Evolutionary conservation across 805 yeast genomes (phyloP), one percentile per base, ranked within the genome.

Genomic region (Lipomyces japonicus): DNA sequence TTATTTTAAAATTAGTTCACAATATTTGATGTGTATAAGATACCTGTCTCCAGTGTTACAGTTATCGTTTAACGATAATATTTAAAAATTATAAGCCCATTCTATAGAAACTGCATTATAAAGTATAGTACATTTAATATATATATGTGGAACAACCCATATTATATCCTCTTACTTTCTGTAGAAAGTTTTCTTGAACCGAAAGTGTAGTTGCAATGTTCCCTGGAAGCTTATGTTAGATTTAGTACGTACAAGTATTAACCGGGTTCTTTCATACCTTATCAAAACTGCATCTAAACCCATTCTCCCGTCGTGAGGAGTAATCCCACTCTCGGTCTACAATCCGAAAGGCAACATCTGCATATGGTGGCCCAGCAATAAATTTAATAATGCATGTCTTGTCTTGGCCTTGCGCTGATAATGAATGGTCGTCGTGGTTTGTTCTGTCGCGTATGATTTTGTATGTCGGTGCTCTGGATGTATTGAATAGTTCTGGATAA

Each of bases 301-400:
- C 66, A 9, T 59, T 57, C 12, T 55, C 59, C 16, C 58, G 43
- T 42, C 62, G 59, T 6, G 56, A 45, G 18, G 62, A 50, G 30
- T 54, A 55, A 46, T 70, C 71, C 73, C 73, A 69, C 4, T 63
- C 68, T 24, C 57, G 45, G 42, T 68, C 66, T 12, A 66, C 61
- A 2, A 69, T 66, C 7, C 68, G 43, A 46, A 69, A 69, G 6
- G 66, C 65, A 21, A 69, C 34, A 37, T 65, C 66, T 25, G 62
- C 64, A 47, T 69, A 70, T 7, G 66, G 69, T 5, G 53, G 46
- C 1, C 71, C 65, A 3, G 73, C 68, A 3, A 52, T 46, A 46
- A 69, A 70, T 24, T 49, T 51, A 5, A 69, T 44, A 14, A 66
- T 34, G 42, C 70, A 65, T 3, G 64, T 66, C 4, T 63, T 65